A percentile compares a stretch with the other conserved stretches of the same genome.
These are phyloP conservation scores for Talaromyces sp. DNA, from an alignment of 2,329 filamentous ascomycete genomes.

Conservation along the genomic window DNA sequence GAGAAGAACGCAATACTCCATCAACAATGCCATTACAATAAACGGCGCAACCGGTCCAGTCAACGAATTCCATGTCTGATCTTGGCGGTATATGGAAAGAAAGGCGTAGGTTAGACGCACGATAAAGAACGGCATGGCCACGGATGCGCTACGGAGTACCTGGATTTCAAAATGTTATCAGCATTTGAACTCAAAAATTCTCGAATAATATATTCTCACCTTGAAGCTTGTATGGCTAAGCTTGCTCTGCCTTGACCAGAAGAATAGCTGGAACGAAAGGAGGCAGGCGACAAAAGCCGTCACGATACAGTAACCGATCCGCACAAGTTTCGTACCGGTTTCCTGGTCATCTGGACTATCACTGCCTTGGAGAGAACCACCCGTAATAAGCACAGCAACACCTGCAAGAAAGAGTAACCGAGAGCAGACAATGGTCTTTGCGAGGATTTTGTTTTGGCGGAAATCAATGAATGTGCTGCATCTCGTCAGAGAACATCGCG, in stretches of 20 bases:
- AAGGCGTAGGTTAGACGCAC: constrained; percentile 28
- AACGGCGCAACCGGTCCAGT: constrained; percentile 25
- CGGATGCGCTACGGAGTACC: constrained; percentile 22
- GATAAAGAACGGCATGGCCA: constrained; percentile 27
- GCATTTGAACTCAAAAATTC: background rate
- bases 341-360: constrained; percentile 12
- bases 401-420: constrained; percentile 25
- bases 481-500: background rate
- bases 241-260: constrained; percentile 22
- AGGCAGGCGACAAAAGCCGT: constrained; percentile 24
- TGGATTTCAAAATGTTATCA: constrained; percentile 8
- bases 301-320: constrained; percentile 27
- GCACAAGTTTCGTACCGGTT: constrained; percentile 24
- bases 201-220: constrained; percentile 15
- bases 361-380: constrained; percentile 26
- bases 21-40: constrained; percentile 26
- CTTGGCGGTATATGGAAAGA: constrained; percentile 25
- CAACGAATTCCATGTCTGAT: constrained; percentile 25
- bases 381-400: constrained; percentile 25
- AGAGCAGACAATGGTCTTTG: constrained; percentile 18
- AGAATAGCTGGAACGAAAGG: constrained; percentile 24
- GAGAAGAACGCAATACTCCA: constrained; percentile 24
- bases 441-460: constrained; percentile 15
- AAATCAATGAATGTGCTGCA: constrained; percentile 15
- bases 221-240: constrained; percentile 22